Percentiles rank a stretch among this genome's conserved stretches.
Evolutionary conservation across 371 early-diverging fungal species (phyloP).

Genomic region (Apophysomyces ossiformis): DNA sequence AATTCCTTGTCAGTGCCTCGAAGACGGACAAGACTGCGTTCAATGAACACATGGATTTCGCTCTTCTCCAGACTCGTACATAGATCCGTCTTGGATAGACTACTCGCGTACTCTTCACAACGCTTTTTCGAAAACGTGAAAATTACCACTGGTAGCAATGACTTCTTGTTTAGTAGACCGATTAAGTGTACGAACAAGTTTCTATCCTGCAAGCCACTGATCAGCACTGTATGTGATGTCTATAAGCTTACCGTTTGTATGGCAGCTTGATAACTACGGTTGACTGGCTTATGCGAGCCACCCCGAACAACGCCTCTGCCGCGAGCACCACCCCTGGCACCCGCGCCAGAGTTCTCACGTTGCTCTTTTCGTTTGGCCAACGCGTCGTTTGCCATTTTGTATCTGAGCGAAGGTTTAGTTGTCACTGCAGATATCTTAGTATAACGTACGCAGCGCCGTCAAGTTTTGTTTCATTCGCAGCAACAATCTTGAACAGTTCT

Average conservation of each 20-base stretch:
- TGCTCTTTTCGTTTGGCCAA: conserved; percentile 59
- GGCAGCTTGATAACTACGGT: conserved; percentile 42
- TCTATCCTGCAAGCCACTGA: conserved; percentile 56
- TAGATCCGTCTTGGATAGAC: conserved; percentile 79
- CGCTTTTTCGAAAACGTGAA: conserved; percentile 97
- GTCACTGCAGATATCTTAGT: not conserved
- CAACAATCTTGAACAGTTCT: conserved; percentile 88
- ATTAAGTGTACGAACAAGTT: conserved; percentile 84
- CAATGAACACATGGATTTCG: conserved; percentile 88
- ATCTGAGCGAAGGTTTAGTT: conserved; percentile 38
- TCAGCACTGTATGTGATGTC: conserved; percentile 2
- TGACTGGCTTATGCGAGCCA: conserved; percentile 48
- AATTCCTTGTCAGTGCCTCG: conserved; percentile 83
- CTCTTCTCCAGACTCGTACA: conserved; percentile 81
- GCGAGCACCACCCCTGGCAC: conserved; percentile 55
- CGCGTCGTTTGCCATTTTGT: conserved; percentile 71
- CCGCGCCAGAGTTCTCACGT: conserved; percentile 41
- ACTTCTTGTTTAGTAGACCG: conserved; percentile 73
- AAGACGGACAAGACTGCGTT: conserved; percentile 76
- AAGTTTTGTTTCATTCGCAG: conserved; percentile 57
- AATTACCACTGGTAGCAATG: conserved; percentile 91
- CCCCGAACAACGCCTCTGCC: conserved; percentile 39
- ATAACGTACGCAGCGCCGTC: conserved; percentile 40
- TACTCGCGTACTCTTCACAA: conserved; percentile 94
- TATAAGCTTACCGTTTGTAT: conserved; percentile 41